These are phyloP conservation scores for Pueraria montana DNA, from an alignment of 306 rosid genomes.

Conservation along the genomic window DNA sequence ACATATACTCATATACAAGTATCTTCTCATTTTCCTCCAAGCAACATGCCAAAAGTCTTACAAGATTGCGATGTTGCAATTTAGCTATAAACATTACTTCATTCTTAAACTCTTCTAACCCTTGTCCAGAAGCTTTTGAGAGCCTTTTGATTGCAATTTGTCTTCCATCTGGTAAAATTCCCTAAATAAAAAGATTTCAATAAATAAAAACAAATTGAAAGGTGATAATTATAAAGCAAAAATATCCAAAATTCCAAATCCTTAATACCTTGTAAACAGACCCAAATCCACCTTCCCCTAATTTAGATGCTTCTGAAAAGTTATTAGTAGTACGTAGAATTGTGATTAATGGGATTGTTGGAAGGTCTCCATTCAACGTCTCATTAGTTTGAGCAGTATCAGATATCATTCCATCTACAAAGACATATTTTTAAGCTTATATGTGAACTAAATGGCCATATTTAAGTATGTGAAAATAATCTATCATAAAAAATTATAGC, in stretches of 20 bases:
- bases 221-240: not conserved
- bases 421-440: not conserved
- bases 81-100: conserved; percentile 55
- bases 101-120: conserved; percentile 66
- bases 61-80: conserved; percentile 71
- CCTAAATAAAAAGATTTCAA: conserved; percentile 46
- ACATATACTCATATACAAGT: conserved; percentile 65
- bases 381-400: not conserved
- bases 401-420: not conserved
- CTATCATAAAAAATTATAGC: not conserved
- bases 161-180: conserved; percentile 60
- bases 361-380: conserved; percentile 38
- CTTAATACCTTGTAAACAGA: conserved; percentile 60
- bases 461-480: not conserved
- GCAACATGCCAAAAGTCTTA: conserved; percentile 66
- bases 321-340: conserved; percentile 35
- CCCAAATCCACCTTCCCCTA: conserved; percentile 77
- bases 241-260: not conserved
- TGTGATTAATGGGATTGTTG: conserved; percentile 36
- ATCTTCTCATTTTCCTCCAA: conserved; percentile 62
- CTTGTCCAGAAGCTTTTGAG: conserved; percentile 59
- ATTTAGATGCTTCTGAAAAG: conserved; percentile 59
- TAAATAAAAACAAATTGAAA: not conserved
- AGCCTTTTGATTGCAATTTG: conserved; percentile 68
- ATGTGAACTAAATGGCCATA: not conserved